These are phyloP conservation scores for Ophiorrhiza pumila DNA, from an alignment of 257 asterid species.

Conservation along the genomic window DNA sequence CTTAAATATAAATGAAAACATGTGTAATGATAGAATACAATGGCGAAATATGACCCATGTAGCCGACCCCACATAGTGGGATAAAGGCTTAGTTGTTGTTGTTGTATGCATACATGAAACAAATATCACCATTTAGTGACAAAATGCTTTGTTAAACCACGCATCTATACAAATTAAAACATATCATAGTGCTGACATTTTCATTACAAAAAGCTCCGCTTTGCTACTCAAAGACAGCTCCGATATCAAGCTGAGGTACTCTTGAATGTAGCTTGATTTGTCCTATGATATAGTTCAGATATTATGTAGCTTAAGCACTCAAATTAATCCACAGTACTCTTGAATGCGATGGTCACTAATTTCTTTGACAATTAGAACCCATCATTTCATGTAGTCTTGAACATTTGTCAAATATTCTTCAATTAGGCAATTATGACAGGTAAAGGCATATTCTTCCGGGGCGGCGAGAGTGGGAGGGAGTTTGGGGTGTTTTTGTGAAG, in stretches of 20 bases:
- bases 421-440: neutral
- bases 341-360: neutral
- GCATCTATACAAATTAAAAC: neutral
- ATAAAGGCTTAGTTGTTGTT: too few relatives aligned
- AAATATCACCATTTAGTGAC: neutral
- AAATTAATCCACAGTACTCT: neutral
- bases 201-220: neutral
- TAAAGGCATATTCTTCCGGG: neutral
- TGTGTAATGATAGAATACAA: too few relatives aligned
- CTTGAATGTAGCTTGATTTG: too few relatives aligned
- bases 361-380: neutral
- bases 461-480: too few relatives aligned
- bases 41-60: too few relatives aligned
- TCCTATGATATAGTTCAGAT: too few relatives aligned
- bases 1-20: too few relatives aligned
- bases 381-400: neutral
- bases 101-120: too few relatives aligned
- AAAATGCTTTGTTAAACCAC: neutral
- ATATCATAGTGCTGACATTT: neutral
- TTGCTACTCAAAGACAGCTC: neutral
- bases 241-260: neutral
- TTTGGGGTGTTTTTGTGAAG: too few relatives aligned
- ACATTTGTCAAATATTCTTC: neutral
- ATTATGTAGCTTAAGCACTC: neutral
- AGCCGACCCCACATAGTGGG: too few relatives aligned